Percentiles rank a stretch among this genome's conserved stretches.
Conservation (phyloP, 148 eudicot genomes). For the Rhododendron ovatum region DNA sequence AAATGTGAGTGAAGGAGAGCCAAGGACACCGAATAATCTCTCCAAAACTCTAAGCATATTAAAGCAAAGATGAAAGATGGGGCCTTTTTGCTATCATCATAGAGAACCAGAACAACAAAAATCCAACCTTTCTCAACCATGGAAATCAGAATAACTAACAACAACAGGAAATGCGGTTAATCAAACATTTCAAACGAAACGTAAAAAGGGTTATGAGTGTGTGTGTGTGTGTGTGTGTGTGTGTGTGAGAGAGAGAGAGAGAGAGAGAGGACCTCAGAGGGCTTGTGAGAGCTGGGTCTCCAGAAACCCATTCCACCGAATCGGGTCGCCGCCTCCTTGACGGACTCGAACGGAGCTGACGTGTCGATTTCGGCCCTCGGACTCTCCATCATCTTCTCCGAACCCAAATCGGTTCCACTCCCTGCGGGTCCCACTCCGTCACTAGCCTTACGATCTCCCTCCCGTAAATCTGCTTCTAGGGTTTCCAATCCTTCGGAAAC, state of each 20-base stretch:
- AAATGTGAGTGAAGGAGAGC: background rate
- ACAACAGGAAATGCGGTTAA: background rate
- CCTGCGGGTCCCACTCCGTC: background rate
- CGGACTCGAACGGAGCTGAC: constrained; percentile 91
- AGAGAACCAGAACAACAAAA: background rate
- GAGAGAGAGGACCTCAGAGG: constrained; percentile 16
- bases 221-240: background rate
- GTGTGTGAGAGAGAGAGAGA: background rate
- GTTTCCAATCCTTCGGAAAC: background rate
- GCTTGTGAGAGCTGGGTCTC: constrained; percentile 44
- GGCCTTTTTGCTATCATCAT: background rate
- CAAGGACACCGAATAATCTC: background rate
- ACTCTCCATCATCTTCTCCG: constrained; percentile 12
- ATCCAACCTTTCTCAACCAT: background rate
- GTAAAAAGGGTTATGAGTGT: background rate
- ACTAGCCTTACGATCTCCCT: background rate
- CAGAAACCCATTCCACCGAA: constrained; percentile 91
- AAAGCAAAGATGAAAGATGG: background rate
- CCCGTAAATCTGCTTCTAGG: background rate
- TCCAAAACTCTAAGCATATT: background rate
- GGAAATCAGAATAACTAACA: background rate
- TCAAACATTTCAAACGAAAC: background rate
- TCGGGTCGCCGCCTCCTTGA: constrained; percentile 74
- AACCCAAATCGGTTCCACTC: background rate
- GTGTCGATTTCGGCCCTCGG: constrained; percentile 76